A percentile compares a stretch with the other conserved stretches of the same genome.
Evolutionary conservation across 306 rosid species (phyloP).

Genomic region (Dryas octopetala): DNA sequence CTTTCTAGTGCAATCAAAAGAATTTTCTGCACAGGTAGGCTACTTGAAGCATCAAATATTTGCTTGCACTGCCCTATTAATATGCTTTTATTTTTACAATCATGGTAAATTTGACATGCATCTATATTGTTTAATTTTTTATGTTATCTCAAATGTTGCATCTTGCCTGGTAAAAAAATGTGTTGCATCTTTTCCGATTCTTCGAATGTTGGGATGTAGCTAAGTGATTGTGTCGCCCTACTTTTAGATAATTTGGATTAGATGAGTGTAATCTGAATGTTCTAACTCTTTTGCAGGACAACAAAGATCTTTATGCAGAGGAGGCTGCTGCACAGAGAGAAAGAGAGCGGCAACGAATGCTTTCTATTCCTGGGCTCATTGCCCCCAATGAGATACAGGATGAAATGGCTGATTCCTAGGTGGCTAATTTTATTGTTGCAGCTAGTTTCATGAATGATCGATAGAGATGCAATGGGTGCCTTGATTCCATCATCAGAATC

Average conservation of each 20-base stretch:
- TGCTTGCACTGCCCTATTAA: background rate
- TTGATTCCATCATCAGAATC: constrained; percentile 40
- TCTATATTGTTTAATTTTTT: background rate
- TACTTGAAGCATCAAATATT: background rate
- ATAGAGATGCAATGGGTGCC: constrained; percentile 35
- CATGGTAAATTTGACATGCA: background rate
- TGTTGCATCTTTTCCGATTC: too few relatives aligned
- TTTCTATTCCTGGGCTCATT: constrained; percentile 92
- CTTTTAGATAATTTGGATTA: background rate
- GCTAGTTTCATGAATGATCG: constrained; percentile 40
- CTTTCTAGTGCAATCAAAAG: constrained; percentile 92
- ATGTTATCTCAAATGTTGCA: background rate
- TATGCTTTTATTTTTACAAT: background rate
- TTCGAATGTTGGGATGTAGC: background rate
- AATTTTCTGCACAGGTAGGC: constrained; percentile 95
- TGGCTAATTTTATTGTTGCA: constrained; percentile 27
- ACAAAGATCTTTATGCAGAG: constrained; percentile 95
- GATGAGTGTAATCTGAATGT: background rate
- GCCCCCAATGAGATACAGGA: constrained; percentile 98
- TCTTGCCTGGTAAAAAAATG: background rate
- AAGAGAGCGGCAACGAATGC: constrained; percentile 94
- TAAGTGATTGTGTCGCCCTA: too few relatives aligned
- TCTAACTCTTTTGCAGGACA: constrained; percentile 58
- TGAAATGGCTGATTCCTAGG: constrained; percentile 88
- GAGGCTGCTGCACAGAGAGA: constrained; percentile 97